Percentiles rank a stretch among this genome's conserved stretches.
These are phyloP conservation scores for Diaporthe ampelina DNA, from an alignment of 2,329 filamentous ascomycete genomes.

Conservation along the genomic window DNA sequence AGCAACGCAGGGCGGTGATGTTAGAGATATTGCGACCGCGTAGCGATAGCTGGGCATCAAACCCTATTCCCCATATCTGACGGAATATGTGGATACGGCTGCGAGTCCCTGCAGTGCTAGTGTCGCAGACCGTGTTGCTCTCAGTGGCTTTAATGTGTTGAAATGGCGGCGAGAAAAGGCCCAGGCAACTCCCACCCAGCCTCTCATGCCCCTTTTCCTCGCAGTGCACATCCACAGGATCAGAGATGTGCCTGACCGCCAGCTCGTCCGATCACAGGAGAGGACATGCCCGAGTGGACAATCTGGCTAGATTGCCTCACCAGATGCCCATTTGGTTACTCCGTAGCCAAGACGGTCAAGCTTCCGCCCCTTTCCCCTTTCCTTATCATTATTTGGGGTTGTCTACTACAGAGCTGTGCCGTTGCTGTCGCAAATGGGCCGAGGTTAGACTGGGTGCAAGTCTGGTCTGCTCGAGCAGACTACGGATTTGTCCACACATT, in stretches of 20 bases:
- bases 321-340: not conserved
- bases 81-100: not conserved
- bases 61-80: conserved; percentile 1
- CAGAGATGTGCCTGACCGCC: conserved; percentile 23
- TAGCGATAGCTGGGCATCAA: not conserved
- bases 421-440: not conserved
- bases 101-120: not conserved
- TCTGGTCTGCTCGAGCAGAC: not conserved
- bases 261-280: conserved; percentile 6
- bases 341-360: conserved; percentile 8
- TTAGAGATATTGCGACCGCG: no score
- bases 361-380: not conserved
- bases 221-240: conserved; percentile 32
- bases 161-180: not conserved
- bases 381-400: not conserved
- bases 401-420: not conserved
- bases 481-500: not conserved
- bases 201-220: conserved; percentile 23
- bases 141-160: not conserved
- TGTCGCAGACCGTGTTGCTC: not conserved
- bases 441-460: not conserved
- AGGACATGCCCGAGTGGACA: conserved; percentile 16
- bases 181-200: not conserved
- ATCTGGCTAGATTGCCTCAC: not conserved
- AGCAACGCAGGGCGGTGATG: no score